Evolutionary conservation across 352 stramenopile species (phyloP), one percentile per base, ranked within the genome.

Genomic region (Phytophthora pluvialis): DNA sequence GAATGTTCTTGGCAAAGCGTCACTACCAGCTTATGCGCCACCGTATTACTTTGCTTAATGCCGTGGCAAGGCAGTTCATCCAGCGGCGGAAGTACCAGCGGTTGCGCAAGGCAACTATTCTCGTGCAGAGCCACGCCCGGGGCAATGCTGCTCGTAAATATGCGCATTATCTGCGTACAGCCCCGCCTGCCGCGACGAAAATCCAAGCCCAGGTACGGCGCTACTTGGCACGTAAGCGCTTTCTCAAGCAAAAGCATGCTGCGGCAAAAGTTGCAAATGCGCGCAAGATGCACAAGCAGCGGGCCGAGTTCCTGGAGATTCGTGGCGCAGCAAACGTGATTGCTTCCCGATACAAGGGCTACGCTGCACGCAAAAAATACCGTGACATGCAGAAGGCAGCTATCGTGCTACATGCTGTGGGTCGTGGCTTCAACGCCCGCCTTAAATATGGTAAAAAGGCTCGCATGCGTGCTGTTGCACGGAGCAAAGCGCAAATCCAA

Each of bases 361-460:
- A 91, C 67, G 51, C 70, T 46, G 77, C 64, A 5, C 73, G 64
- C 6, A 85, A 77, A 12, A 87, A 83, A 36, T 96, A 94, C 62
- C 43, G 62, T 12, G 63, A 84, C 11, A 93, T 93, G 83, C 78
- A 91, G 51, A 70, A 75, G 25, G 79, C 88, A 18, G 88, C 83
- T n/a, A 81, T 95, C 42, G 64, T 85, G 21, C 64, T 96, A 4
- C 88, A 96, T 49, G 88, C 88, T 35, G 82, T 75, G 7, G 88
- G 88, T 15, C 83, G 88, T 31, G 88, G 88, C 15, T 96, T 88
- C 57, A 69, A 92, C 32, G 88, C 87, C 13, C 80, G 88, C 11
- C 70, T 95, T 16, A 96, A 96, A 64, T 94, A 91, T 51, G 88
- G 88, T 49, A 96, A 95, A 57, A 94, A 92, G 61, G 88, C 88